Evolutionary conservation across 805 yeast genomes (phyloP), one percentile per base, ranked within the genome.

Genomic region (Starmerella vitae): DNA sequence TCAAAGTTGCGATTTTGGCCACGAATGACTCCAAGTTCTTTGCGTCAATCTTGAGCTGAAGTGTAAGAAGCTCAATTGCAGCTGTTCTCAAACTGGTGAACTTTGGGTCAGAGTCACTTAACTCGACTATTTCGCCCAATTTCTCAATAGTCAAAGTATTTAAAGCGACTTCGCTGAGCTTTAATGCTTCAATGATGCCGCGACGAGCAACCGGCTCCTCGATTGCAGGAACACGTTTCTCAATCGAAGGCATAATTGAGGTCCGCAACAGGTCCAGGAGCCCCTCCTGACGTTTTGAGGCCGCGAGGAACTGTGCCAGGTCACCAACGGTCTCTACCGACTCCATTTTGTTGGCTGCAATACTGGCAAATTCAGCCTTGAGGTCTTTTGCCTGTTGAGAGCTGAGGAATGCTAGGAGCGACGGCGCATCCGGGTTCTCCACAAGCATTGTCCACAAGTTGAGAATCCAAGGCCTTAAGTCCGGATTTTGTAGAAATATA

Each of bases 371-470:
- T 1, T 78, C 67, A n/a, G 66, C 63, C 8, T 82, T 61, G 21
- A 88, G 64, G 3, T 72, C 58, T 20, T 67, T 68, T 0, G 94
- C 70, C 47, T 72, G 68, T 15, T 67, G 64, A n/a, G 69, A 64
- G 3, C 93, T 91, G 38, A 88, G 60, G 54, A 83, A 83, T 0
- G 96, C 80, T 29, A 88, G 63, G 34, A 88, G 60, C 1, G 94
- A 84, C 3, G 94, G 93, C 25, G 76, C 38, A 3, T 33, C 38
- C 71, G 20, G 71, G 74, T 4, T 62, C 60, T 5, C 51, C 46
- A 28, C 28, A 29, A 14, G 55, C 53, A 10, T 46, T 35, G 17
- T 52, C 50, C 21, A 58, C 33, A 31, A 54, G 62, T 4, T 77
- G 25, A 82, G 58, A 1, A 82, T 63, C 9, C 62, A 61, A 24